Evolutionary conservation across 257 asterid genomes (phyloP), one percentile per base, ranked within the genome.

Genomic region (Nicotiana sylvestris): DNA sequence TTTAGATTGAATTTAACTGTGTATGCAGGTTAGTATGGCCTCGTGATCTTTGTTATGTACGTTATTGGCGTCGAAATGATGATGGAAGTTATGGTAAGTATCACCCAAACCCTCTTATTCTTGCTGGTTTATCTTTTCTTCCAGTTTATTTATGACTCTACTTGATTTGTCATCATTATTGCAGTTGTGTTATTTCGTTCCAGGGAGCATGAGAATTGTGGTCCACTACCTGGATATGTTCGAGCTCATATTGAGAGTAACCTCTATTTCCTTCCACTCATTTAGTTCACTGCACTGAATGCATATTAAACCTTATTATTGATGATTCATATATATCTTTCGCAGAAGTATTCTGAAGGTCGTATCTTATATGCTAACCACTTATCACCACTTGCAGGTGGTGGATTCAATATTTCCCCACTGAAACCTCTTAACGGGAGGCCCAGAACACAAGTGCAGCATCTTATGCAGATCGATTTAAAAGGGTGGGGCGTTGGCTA

Each of bases 31-130:
- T 95, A 78, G 92, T 94, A 49, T 95, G 99, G 99, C 98, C 99
- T 62, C 99, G 99, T 84, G 99, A 95, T 83, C 94, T 95, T 81
- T 95, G 99, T 87, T 95, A 95, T 86, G 97, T 95, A 78, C 99
- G 99, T 76, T 95, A 95, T 80, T 95, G 99, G 99, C 99, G 98
- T 82, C 97, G 99, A 76, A 95, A 94, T 89, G 99, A 95, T 90
- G 99, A 95, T 81, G 98, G 99, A 70, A 95, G 99, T 87, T 95
- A 95, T 89, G 99, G 99, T 94, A 91, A 90, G 82, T 77, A 43
- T 57, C 27, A 53, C 53, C 78, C 62, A 76, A 35, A 43, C 60
- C 32, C 57, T 33, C 43, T 79, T 58, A 37, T 56, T 51, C 62
- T 37, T 67, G 60, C 21, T 10, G 2, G 46, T 39, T 78, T 16